Evolutionary conservation across 805 yeast genomes (phyloP), one percentile per base, ranked within the genome.

Genomic region (Sugiyamaella smithiae): DNA sequence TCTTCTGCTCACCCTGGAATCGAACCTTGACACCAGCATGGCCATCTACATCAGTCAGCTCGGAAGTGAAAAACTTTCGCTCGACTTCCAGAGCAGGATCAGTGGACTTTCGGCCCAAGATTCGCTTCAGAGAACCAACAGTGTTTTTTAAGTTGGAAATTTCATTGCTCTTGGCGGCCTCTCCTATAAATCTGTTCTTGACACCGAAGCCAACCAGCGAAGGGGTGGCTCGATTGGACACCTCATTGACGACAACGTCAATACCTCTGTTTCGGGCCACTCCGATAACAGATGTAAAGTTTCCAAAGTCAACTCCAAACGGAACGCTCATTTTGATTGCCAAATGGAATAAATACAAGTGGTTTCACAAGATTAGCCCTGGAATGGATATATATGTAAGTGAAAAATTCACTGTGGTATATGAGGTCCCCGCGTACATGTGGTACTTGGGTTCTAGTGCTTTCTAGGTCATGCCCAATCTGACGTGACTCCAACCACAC

Each of bases 231-330:
- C 99, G 85, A 84, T 93, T 93, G 50, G 98, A 90, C 43, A 93
- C 98, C 74, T 93, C 99, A 69, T 93, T 93, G 74, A 93, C 98
- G 64, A 93, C 88, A 64, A 93, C 84, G 71, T 93, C 99, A 67
- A 93, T 93, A 67, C 98, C 98, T 77, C 98, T 84, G 82, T 91
- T 93, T 70, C 91, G 85, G 56, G 99, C 99, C 67, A 95, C 73
- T 49, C 73, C 98, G 67, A 91, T 80, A 60, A 91, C 97, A 57
- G 96, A 82, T 78, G 80, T 86, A 77, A 81, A 78, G 76, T 89
- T 89, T 75, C 99, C 99, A 68, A 93, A 85, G 81, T 93, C 99
- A 72, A 93, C 84, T 77, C 99, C 99, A 66, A 90, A 86, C 73
- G 96, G 96, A 67, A 84, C 79, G 72, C 95, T 86, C 96, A 88